These are phyloP conservation scores for Penicillium sp. DNA, from an alignment of 2,329 filamentous ascomycete genomes.

Conservation along the genomic window DNA sequence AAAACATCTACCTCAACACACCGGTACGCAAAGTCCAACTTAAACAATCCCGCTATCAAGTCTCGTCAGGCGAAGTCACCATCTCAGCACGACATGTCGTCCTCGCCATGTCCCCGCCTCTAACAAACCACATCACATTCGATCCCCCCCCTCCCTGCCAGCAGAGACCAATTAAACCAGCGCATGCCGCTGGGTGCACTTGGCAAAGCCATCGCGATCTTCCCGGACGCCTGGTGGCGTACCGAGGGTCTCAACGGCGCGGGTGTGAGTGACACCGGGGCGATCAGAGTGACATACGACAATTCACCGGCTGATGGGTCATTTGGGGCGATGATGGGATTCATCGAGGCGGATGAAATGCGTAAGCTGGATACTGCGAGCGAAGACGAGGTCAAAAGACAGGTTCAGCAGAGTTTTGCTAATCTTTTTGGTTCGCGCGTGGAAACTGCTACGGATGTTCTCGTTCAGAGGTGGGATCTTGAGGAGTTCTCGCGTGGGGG, in stretches of 20 bases:
- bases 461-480: conserved; percentile 25
- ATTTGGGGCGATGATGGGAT: conserved; percentile 27
- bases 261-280: conserved; percentile 16
- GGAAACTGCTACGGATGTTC: conserved; percentile 18
- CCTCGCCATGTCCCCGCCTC: conserved; percentile 1
- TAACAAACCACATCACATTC: background rate
- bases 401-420: conserved; percentile 7
- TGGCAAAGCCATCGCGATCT: conserved; percentile 13
- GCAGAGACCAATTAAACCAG: conserved; percentile 13
- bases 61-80: background rate
- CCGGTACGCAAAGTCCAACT: background rate
- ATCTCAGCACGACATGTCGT: conserved; percentile 3
- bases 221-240: conserved; percentile 21
- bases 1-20: background rate
- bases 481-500: conserved; percentile 26
- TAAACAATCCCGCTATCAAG: background rate
- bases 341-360: conserved; percentile 28
- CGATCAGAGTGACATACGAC: conserved; percentile 22
- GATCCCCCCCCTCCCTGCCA: background rate
- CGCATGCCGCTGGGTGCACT: conserved; percentile 15
- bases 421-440: background rate
- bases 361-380: conserved; percentile 18
- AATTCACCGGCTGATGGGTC: conserved; percentile 18
- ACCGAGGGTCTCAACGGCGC: conserved; percentile 20
- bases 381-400: conserved; percentile 17